These are phyloP conservation scores for Schizosaccharomyces versatilis DNA, from an alignment of 1,139 yeast species.

Conservation along the genomic window DNA sequence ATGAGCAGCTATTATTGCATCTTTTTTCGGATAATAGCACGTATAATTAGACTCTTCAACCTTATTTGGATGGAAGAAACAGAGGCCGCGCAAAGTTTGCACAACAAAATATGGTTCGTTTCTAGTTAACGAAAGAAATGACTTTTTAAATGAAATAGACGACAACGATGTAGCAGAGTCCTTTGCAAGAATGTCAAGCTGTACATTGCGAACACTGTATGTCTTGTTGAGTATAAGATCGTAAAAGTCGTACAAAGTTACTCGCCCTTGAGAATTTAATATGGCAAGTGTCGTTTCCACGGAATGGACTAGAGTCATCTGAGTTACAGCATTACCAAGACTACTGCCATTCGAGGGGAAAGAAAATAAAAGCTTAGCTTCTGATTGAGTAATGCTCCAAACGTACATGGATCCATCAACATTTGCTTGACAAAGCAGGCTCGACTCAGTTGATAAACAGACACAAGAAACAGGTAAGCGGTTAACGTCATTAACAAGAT, in stretches of 20 bases:
- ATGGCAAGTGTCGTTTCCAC: neutral
- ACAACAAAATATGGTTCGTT: no score
- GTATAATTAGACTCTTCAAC: no score
- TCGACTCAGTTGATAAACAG: neutral
- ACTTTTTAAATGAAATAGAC: no score
- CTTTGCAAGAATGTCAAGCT: no score
- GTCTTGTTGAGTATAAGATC: neutral
- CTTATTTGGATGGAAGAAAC: no score
- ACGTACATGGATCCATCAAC: neutral
- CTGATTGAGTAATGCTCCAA: neutral
- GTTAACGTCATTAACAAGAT: neutral
- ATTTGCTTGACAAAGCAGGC: neutral
- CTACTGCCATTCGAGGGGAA: no score
- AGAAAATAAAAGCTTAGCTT: neutral
- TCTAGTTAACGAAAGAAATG: no score
- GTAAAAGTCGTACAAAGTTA: neutral
- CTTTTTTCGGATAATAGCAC: no score
- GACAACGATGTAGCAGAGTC: no score
- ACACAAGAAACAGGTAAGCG: neutral
- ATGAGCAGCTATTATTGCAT: no score
- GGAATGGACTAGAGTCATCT: neutral
- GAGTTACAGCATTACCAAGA: neutral
- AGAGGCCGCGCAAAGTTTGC: no score
- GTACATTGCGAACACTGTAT: no score
- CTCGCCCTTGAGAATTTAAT: neutral